Conservation (phyloP, 1,284 basidiomycete genomes). For the Irpex sp. region DNA sequence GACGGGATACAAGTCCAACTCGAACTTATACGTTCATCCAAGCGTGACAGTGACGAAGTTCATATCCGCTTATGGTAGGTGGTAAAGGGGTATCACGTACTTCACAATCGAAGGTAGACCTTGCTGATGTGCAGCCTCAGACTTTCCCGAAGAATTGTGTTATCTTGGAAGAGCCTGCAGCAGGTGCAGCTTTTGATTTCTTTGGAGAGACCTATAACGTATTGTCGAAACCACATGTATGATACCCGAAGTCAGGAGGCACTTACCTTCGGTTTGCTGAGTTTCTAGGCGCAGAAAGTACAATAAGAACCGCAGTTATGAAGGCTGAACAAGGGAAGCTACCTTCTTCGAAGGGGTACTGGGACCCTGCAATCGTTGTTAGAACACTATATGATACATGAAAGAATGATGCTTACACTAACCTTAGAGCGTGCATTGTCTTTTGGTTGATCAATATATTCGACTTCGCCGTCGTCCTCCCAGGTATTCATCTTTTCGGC, state of each 20-base stretch:
- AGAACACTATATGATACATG: not conserved
- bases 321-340: not conserved
- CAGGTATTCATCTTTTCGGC: constrained; percentile 18
- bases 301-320: not conserved
- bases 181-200: not conserved
- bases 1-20: not conserved
- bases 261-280: not conserved
- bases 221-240: not conserved
- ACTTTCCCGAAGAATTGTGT: not conserved
- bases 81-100: not conserved
- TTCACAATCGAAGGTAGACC: not conserved
- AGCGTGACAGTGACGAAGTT: not conserved
- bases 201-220: not conserved
- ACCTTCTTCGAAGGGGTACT: not conserved
- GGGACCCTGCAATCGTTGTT: not conserved
- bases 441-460: constrained; percentile 17
- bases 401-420: not conserved
- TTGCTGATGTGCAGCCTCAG: not conserved
- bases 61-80: not conserved
- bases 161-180: not conserved
- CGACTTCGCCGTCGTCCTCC: constrained; percentile 23
- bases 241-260: not conserved
- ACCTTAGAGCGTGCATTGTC: not conserved
- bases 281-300: not conserved
- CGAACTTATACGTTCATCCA: not conserved